phyloP scores from a whole-genome alignment of 2,329 filamentous ascomycete species.

The Diaporthe sp. region DNA sequence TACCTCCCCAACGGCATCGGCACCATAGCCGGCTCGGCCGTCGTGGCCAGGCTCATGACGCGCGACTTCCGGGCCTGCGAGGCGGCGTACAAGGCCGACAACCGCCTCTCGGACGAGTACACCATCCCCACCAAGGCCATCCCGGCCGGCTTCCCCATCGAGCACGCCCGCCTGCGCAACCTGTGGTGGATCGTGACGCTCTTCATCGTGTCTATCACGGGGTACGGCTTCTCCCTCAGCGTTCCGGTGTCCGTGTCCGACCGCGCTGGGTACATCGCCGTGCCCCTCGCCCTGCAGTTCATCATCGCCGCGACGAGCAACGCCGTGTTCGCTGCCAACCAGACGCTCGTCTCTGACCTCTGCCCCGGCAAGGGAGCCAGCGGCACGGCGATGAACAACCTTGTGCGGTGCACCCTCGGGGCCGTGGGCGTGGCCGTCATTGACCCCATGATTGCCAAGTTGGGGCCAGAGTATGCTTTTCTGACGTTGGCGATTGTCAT shows the following conservation, averaged over 20 bases:
- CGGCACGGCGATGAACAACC: slow-evolving; percentile 52
- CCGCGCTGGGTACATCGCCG: slow-evolving; percentile 44
- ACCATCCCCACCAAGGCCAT: slow-evolving; percentile 45
- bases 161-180: slow-evolving; percentile 55
- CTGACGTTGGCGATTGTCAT: slow-evolving; percentile 36
- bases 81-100: slow-evolving; percentile 48
- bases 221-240: slow-evolving; percentile 51
- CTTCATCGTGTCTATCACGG: slow-evolving; percentile 52
- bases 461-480: slow-evolving; percentile 41
- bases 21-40: slow-evolving; percentile 56
- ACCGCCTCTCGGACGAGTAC: slow-evolving; percentile 46
- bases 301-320: slow-evolving; percentile 54
- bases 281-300: slow-evolving; percentile 50
- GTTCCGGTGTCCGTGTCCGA: slow-evolving; percentile 42
- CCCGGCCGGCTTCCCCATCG: slow-evolving; percentile 58
- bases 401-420: slow-evolving; percentile 49
- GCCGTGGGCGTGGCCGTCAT: slow-evolving; percentile 47
- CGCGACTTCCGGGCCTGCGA: slow-evolving; percentile 50
- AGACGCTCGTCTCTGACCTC: slow-evolving; percentile 51
- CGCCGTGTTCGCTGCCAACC: slow-evolving; percentile 53
- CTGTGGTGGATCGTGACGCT: slow-evolving; percentile 55
- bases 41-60: slow-evolving; percentile 58
- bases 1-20: slow-evolving; percentile 52
- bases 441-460: slow-evolving; percentile 38
- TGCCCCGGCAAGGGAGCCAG: slow-evolving; percentile 50